Evolutionary conservation across 345 rosid genomes (phyloP), one percentile per base, ranked within the genome.

Genomic region (Ailanthus altissimus): DNA sequence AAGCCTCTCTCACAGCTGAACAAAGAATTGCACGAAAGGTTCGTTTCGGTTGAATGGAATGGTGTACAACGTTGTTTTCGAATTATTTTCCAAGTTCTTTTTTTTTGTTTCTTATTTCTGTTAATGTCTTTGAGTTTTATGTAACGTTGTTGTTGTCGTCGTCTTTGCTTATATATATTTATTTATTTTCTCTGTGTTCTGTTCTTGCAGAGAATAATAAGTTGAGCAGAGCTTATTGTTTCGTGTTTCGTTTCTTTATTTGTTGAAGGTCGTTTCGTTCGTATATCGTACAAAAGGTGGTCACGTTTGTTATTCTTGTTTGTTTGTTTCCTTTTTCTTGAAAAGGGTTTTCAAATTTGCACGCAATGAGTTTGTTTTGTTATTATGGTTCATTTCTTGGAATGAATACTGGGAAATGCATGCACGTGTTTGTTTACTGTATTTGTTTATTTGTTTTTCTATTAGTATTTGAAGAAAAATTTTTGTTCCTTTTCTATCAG

Each of bases 281-380:
- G 38, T 32, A 32, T 32, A 32, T 32, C 38, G 5, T 46, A 66
- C 67, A 20, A 46, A 51, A 59, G 81, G 82, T 81, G 50, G 72
- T 65, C 50, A 42, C 42, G 28, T 23, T 57, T 74, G 23, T 43
- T 47, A 32, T 32, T 32, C 2, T 32, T 32, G 38, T 32, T 32
- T 32, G 38, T 32, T 12, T 67, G 5, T 45, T 68, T 68, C 38
- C 32, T 5, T 43, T 66, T 42, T 15, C 23, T 15, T 72, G 2
- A 2, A 36, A 54, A 72, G 8, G 40, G 54, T 2, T 43, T 75
- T 72, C 18, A 21, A 12, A 72, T 70, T 43, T 16, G 61, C 36
- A 50, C 57, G 60, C 16, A 75, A 63, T 78, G 75, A 70, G n/a
- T 7, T 81, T 18, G 14, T 11, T 2, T 15, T 20, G 0, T 40